Evolutionary conservation across 371 early-diverging fungal genomes (phyloP).

Genomic region (Mortierella sp.): DNA sequence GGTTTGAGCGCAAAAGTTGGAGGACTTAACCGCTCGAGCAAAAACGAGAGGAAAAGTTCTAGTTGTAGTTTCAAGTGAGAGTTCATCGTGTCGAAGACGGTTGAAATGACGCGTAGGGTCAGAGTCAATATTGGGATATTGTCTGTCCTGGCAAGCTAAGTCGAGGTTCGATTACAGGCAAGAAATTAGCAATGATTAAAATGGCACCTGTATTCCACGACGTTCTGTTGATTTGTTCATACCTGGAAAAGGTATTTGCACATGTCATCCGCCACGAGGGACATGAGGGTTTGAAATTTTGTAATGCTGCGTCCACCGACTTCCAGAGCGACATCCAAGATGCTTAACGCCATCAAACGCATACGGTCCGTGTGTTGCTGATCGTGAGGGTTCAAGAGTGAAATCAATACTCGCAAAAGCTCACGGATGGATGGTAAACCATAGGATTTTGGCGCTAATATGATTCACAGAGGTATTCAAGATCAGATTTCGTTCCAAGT

Average conservation of each 20-base stretch:
- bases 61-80: slow-evolving; percentile 80
- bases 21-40: slow-evolving; percentile 75
- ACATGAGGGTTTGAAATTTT: slow-evolving; percentile 74
- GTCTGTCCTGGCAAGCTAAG: slow-evolving; percentile 72
- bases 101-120: slow-evolving; percentile 74
- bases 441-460: slow-evolving; percentile 64
- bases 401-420: slow-evolving; percentile 89
- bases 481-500: not conserved
- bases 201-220: too few species aligned
- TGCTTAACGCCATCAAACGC: slow-evolving; percentile 88
- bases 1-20: slow-evolving; percentile 59
- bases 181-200: not conserved
- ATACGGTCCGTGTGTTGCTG: slow-evolving; percentile 94
- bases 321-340: slow-evolving; percentile 85
- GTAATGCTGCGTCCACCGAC: slow-evolving; percentile 86
- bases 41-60: slow-evolving; percentile 83
- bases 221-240: too few species aligned
- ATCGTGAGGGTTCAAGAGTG: slow-evolving; percentile 91
- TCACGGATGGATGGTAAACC: slow-evolving; percentile 92
- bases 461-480: not conserved
- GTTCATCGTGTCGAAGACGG: slow-evolving; percentile 81
- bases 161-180: slow-evolving; percentile 38
- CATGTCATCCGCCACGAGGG: slow-evolving; percentile 86
- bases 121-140: slow-evolving; percentile 71
- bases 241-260: slow-evolving; percentile 90